phyloP scores from a whole-genome alignment of 495 filamentous ascomycete genomes.

The Xylaria palmicola region DNA sequence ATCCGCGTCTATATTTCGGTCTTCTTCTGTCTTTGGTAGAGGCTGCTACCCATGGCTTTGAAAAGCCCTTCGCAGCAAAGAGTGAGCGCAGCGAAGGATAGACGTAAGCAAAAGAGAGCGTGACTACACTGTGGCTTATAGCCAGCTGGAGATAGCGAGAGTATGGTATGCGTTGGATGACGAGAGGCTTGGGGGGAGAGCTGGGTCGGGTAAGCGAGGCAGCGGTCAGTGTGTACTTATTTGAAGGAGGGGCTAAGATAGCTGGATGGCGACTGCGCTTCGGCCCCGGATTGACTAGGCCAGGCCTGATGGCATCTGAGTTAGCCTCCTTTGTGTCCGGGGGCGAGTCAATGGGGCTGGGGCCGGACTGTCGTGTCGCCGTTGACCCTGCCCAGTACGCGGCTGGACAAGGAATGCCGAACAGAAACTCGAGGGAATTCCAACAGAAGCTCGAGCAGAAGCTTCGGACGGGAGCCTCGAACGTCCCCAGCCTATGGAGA shows the following conservation, averaged over 20 bases:
- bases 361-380: not conserved
- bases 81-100: not conserved
- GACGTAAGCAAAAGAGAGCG: not conserved
- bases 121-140: conserved; percentile 3
- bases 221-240: not conserved
- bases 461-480: too few relatives aligned
- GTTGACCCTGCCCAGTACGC: not conserved
- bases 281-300: not conserved
- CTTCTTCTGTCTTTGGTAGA: not conserved
- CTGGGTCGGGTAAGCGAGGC: not conserved
- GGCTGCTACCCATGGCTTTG: not conserved
- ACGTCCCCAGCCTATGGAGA: not conserved
- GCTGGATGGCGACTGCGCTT: not conserved
- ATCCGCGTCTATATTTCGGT: not conserved
- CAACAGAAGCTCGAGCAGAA: too few relatives aligned
- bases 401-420: not conserved
- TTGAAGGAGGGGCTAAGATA: not conserved
- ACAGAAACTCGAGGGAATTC: too few relatives aligned
- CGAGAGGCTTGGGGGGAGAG: not conserved
- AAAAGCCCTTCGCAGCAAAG: not conserved
- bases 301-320: not conserved
- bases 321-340: not conserved
- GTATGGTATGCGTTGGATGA: not conserved
- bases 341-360: conserved; percentile 10
- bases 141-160: not conserved